Evolutionary conservation across 116 monocot species (phyloP), one percentile per base, ranked within the genome.

Genomic region (Phalaenopsis hybrid): DNA sequence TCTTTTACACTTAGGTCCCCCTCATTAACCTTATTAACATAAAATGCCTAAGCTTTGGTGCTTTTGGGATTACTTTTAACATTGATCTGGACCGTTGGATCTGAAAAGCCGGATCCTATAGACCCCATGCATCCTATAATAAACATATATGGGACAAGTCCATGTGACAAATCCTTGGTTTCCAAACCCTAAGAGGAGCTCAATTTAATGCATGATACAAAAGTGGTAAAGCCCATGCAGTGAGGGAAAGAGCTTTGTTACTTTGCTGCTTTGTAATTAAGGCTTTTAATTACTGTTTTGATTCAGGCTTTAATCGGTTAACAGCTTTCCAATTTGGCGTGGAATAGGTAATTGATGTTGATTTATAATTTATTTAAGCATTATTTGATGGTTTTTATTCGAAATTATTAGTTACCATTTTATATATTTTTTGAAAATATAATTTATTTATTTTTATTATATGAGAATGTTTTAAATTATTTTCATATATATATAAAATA

Each of bases 101-200:
- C 15, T 55, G 13, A 55, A 55, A 55, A 16, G 55, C 55, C n/a
- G n/a, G n/a, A n/a, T n/a, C n/a, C n/a, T n/a, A n/a, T n/a, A n/a
- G n/a, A n/a, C n/a, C n/a, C n/a, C n/a, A n/a, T n/a, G n/a, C 16
- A 8, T 5, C 72, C 72, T 72, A 72, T 37, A 21, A 34, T 37
- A 34, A 15, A 13, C 15, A 34, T 34, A 31, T 33, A 37, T 12
- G 72, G 34, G 81, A 85, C 81, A 85, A 76, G 76, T 81, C 23
- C 81, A 85, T 43, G 81, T 81, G 85, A 85, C 63, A 77, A 77
- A 76, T 34, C 79, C 81, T 85, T 85, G 85, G 76, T 81, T 81
- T 81, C 63, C 81, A 85, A 85, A 85, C 81, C 85, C 85, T 81
- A 85, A 77, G 8, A 48, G 20, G 52, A 2, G 65, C 46, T 17